A percentile compares a stretch with the other conserved stretches of the same genome.
phyloP scores from a whole-genome alignment of 2,329 filamentous ascomycete genomes.

The Fusarium avenaceum region DNA sequence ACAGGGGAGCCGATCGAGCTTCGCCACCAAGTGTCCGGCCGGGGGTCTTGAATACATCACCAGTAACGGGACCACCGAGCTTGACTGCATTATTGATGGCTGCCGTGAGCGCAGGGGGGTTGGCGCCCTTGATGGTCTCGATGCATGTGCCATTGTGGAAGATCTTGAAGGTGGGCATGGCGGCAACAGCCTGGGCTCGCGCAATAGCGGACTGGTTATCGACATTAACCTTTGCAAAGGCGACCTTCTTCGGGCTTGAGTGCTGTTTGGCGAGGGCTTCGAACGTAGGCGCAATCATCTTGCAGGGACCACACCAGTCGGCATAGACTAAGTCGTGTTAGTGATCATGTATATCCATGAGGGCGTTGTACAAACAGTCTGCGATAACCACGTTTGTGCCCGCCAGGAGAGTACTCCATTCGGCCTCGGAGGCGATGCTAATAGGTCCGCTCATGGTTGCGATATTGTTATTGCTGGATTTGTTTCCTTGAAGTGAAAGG shows the following conservation, averaged over 20 bases:
- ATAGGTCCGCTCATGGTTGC: slow-evolving; percentile 62
- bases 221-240: slow-evolving; percentile 93
- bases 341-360: slow-evolving; percentile 22
- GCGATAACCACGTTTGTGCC: slow-evolving; percentile 85
- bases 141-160: slow-evolving; percentile 81
- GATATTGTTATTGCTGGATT: slow-evolving; percentile 26
- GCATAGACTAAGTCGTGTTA: slow-evolving; percentile 79
- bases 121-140: slow-evolving; percentile 84
- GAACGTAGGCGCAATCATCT: slow-evolving; percentile 90
- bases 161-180: slow-evolving; percentile 96
- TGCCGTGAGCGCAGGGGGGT: slow-evolving; percentile 79
- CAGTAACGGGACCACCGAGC: slow-evolving; percentile 60
- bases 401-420: slow-evolving; percentile 80
- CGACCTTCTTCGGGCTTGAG: slow-evolving; percentile 83
- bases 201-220: slow-evolving; percentile 85
- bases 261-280: slow-evolving; percentile 85
- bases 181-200: slow-evolving; percentile 81
- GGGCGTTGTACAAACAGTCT: slow-evolving; percentile 76
- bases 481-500: slow-evolving; percentile 27
- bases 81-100: slow-evolving; percentile 80
- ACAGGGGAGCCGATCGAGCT: slow-evolving; percentile 28
- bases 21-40: slow-evolving; percentile 70
- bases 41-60: slow-evolving; percentile 65
- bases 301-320: slow-evolving; percentile 95
- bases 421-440: slow-evolving; percentile 73